Percentiles rank a stretch among this genome's conserved stretches.
Evolutionary conservation across 495 filamentous ascomycete species (phyloP).

Genomic region (Aspergillus kassunensis): DNA sequence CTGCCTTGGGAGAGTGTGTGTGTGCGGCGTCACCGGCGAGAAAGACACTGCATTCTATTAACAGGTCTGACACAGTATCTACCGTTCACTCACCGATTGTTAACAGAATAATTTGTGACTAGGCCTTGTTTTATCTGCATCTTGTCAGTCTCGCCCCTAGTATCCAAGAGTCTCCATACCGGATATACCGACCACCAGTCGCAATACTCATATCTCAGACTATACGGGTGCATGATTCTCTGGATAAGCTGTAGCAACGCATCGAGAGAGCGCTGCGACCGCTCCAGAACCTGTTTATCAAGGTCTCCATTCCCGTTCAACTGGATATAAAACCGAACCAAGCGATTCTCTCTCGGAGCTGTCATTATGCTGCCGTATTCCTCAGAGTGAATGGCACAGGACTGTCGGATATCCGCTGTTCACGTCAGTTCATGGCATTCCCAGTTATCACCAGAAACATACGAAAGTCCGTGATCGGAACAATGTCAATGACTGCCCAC

Average conservation of each 20-base stretch:
- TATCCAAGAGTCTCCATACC: conserved; percentile 7
- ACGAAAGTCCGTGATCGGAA: conserved; percentile 25
- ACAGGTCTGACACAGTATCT: not conserved
- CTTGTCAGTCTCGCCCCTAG: not conserved
- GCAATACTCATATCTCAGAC: conserved; percentile 19
- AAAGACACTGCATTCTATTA: conserved; percentile 35
- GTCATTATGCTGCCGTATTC: conserved; percentile 18
- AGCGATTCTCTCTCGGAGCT: conserved; percentile 15
- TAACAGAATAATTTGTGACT: conserved; percentile 3
- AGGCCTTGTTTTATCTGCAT: conserved; percentile 12
- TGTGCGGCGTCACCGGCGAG: conserved; percentile 51
- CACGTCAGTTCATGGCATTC: not conserved
- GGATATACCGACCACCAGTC: conserved; percentile 26
- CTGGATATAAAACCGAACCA: conserved; percentile 20
- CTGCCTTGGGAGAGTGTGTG: conserved; percentile 46
- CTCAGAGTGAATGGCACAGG: conserved; percentile 14
- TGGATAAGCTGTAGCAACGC: conserved; percentile 14
- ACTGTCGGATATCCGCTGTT: conserved; percentile 12
- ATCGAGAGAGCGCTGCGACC: not conserved
- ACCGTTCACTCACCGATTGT: conserved; percentile 7
- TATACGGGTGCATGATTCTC: conserved; percentile 21
- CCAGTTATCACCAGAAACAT: not conserved
- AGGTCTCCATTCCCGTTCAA: conserved; percentile 7
- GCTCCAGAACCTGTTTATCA: not conserved
- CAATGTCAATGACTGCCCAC: conserved; percentile 26